These are phyloP conservation scores for Pseudoperonospora humuli DNA, from an alignment of 352 stramenopile genomes.

Conservation along the genomic window DNA sequence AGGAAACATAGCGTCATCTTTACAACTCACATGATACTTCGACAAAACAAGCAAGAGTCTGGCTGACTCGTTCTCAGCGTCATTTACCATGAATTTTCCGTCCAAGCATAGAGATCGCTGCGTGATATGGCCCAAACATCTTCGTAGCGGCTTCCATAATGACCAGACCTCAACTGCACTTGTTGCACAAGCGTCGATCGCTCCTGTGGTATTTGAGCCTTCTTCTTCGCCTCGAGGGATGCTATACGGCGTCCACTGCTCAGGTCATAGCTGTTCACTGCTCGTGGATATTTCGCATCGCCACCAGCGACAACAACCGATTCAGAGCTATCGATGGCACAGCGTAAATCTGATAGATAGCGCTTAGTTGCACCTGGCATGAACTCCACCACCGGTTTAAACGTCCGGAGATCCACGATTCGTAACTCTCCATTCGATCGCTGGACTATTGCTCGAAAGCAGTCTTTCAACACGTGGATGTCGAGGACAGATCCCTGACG, in stretches of 20 bases:
- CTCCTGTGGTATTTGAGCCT: neutral
- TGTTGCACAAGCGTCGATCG: conserved; percentile 24
- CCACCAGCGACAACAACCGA: conserved; percentile 32
- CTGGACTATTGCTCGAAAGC: conserved; percentile 30
- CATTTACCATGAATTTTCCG: too few relatives aligned
- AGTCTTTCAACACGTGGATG: conserved; percentile 36
- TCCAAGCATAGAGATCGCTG: conserved; percentile 33
- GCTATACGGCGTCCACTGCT: conserved; percentile 14
- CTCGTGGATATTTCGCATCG: conserved; percentile 5
- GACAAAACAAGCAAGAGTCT: too few relatives aligned
- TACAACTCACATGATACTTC: too few relatives aligned
- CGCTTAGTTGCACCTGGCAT: conserved; percentile 14
- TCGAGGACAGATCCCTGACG: conserved; percentile 22
- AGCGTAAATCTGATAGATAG: conserved; percentile 30
- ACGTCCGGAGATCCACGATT: conserved; percentile 41
- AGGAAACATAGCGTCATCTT: too few relatives aligned
- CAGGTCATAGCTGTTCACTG: conserved; percentile 29
- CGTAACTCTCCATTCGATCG: conserved; percentile 36
- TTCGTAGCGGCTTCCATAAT: conserved; percentile 4
- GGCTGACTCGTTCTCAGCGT: too few relatives aligned
- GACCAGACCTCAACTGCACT: conserved; percentile 22
- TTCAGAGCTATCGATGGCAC: conserved; percentile 29
- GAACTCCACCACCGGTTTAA: conserved; percentile 30
- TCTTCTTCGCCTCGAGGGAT: conserved; percentile 16
- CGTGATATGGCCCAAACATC: conserved; percentile 34